phyloP scores from a whole-genome alignment of 2,329 filamentous ascomycete species.

The Colletotrichum orchidophilum region DNA sequence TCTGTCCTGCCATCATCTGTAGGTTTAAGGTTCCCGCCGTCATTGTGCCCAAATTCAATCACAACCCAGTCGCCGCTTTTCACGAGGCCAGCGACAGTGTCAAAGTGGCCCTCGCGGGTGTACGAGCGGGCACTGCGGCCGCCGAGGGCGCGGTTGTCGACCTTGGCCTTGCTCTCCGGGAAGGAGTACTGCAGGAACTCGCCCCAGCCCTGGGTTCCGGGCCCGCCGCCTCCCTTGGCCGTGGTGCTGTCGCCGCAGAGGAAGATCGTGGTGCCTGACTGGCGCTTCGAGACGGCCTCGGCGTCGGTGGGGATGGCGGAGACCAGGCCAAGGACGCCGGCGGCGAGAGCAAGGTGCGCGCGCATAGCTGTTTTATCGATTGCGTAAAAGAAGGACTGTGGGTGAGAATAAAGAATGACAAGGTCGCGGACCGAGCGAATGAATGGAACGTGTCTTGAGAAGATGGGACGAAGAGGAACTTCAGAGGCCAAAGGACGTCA shows the following conservation, averaged over 20 bases:
- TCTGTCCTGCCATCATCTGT: constrained; percentile 71
- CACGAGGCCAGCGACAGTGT: constrained; percentile 61
- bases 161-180: constrained; percentile 51
- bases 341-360: constrained; percentile 12
- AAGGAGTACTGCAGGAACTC: constrained; percentile 63
- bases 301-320: constrained; percentile 36
- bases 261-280: constrained; percentile 53
- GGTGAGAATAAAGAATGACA: background rate
- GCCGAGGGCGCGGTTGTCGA: constrained; percentile 68
- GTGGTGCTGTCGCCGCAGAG: constrained; percentile 71
- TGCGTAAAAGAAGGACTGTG: background rate
- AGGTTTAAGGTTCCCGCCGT: constrained; percentile 65
- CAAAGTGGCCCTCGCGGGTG: constrained; percentile 72
- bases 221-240: constrained; percentile 57
- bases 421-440: background rate
- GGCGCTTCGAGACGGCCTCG: constrained; percentile 25
- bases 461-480: background rate
- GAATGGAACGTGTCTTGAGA: background rate
- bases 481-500: background rate
- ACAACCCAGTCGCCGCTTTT: constrained; percentile 71
- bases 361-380: constrained; percentile 20
- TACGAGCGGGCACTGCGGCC: constrained; percentile 74
- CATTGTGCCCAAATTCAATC: constrained; percentile 79
- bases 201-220: constrained; percentile 68
- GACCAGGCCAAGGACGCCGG: constrained; percentile 25